Conservation (phyloP, 1,139 yeast species). For the Nakaseomyces sp. region DNA sequence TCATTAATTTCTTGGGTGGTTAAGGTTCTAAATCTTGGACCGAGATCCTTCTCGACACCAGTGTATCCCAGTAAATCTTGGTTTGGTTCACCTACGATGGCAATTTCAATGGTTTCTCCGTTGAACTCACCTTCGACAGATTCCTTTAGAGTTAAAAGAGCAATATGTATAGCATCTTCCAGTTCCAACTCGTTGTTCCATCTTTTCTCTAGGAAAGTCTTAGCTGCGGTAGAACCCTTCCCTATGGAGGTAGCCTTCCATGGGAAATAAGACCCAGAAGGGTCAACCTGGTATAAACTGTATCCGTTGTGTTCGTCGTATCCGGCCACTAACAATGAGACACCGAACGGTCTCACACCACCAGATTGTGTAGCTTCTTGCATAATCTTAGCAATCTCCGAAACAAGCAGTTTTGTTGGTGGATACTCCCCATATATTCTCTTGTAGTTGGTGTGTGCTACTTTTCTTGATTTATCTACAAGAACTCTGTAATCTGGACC, state of each 20-base stretch:
- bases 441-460: slow-evolving; percentile 88
- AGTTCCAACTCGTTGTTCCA: slow-evolving; percentile 96
- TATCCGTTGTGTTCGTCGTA: slow-evolving; percentile 75
- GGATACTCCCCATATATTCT: slow-evolving; percentile 94
- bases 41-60: slow-evolving; percentile 66
- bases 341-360: slow-evolving; percentile 56
- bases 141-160: slow-evolving; percentile 87
- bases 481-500: slow-evolving; percentile 97
- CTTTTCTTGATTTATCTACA: slow-evolving; percentile 86
- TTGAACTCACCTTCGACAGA: slow-evolving; percentile 97
- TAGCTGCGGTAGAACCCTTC: slow-evolving; percentile 86
- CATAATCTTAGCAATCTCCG: slow-evolving; percentile 91
- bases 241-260: slow-evolving; percentile 99
- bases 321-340: slow-evolving; percentile 88
- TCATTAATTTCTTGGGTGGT: slow-evolving; percentile 89
- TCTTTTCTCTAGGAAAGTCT: slow-evolving; percentile 93
- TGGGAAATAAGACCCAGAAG: slow-evolving; percentile 97
- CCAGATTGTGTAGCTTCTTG: slow-evolving; percentile 98
- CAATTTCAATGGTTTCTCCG: slow-evolving; percentile 92
- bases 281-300: slow-evolving; percentile 93
- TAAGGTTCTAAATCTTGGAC: slow-evolving; percentile 83
- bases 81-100: slow-evolving; percentile 77
- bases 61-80: slow-evolving; percentile 74
- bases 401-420: slow-evolving; percentile 88
- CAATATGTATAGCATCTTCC: slow-evolving; percentile 97